Base-by-base conservation (phyloP, 768 basidiomycete genomes). In the Tephrocybe sp. region DNA sequence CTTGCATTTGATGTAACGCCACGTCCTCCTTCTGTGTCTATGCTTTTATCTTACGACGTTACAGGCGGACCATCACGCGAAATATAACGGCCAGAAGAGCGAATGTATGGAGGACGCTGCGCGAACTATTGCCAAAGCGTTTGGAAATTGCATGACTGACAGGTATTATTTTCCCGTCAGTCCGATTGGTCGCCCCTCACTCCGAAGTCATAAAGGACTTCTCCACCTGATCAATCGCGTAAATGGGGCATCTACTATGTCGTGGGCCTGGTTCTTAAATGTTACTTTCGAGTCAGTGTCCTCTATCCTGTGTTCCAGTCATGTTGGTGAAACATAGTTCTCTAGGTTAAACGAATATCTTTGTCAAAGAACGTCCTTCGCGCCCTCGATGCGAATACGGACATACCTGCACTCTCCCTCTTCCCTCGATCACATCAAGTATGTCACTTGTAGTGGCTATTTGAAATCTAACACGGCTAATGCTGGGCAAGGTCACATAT, bases 231-330 rank as follows among this genome's bases (percentile, higher is more conserved):
- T 24, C 79, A 89, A 66, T 87, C 88, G 31, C 73, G 92, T 59
- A 90, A 90, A 72, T 89, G 93, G 92, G 86, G 93, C 1, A 80
- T 94, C 1, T 98, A 98, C 70, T 91, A 93, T 60, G 82, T 97
- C 12, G 94, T 95, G 0, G 89, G 87, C 13, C 73, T 96, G 42
- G 86, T 94, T 47, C 71, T 99, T 66, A 98, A 98, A 67, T 89
- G 84, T 40, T 98, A 98, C 71, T 98, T 98, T 77, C 84, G 86
- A 58, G 95, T 84, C 68, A 65, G 87, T 75, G 35, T 47, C n/a
- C 28, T 28, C 46, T 47, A 47, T 32, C 7, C 38, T 16, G 40
- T 25, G n/a, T 27, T 24, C 45, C 54, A 21, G 32, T 38, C 30
- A 18, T 46, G 44, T 21, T 31, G 39, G 1, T 19, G 28, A 36